A percentile compares a stretch with the other conserved stretches of the same genome.
Conservation (phyloP, 2,329 filamentous ascomycete genomes). For the Epichloe amarillans region DNA sequence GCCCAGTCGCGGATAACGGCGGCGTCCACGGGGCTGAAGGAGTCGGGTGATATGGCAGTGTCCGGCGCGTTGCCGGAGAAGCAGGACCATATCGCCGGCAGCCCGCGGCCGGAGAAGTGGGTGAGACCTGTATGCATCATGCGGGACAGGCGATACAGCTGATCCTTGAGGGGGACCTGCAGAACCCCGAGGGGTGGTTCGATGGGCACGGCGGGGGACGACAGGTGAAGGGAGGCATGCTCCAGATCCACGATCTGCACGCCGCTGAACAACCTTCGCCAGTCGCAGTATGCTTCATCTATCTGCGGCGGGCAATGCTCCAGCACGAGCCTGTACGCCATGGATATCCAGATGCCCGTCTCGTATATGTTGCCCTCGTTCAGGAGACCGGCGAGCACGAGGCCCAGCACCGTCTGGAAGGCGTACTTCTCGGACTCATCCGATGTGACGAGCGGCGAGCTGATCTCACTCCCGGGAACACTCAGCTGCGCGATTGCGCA, state of each 20-base stretch:
- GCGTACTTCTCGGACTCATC: constrained; percentile 23
- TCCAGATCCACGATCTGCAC: constrained; percentile 30
- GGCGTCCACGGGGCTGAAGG: constrained; percentile 25
- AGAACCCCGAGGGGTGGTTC: constrained; percentile 24
- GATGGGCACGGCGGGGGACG: constrained; percentile 26
- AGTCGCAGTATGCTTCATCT: constrained; percentile 23
- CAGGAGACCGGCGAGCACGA: constrained; percentile 27
- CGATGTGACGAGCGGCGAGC: constrained; percentile 11
- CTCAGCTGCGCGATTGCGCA: constrained; percentile 27
- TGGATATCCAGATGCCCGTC: constrained; percentile 29
- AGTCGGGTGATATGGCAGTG: constrained; percentile 10
- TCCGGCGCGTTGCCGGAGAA: constrained; percentile 15
- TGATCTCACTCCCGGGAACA: constrained; percentile 20
- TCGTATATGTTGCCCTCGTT: constrained; percentile 28
- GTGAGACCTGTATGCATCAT: constrained; percentile 31
- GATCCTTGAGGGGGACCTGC: constrained; percentile 24
- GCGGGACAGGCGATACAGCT: constrained; percentile 26
- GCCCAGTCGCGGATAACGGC: constrained; percentile 30
- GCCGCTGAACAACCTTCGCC: constrained; percentile 26
- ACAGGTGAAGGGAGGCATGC: constrained; percentile 27
- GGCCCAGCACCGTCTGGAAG: constrained; percentile 28
- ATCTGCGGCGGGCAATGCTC: constrained; percentile 26
- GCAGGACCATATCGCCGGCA: constrained; percentile 31
- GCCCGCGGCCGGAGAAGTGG: constrained; percentile 27
- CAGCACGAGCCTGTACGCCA: constrained; percentile 27